Evolutionary conservation across 2,329 filamentous ascomycete species (phyloP), one percentile per base, ranked within the genome.

Genomic region (Fusarium nelsonii): DNA sequence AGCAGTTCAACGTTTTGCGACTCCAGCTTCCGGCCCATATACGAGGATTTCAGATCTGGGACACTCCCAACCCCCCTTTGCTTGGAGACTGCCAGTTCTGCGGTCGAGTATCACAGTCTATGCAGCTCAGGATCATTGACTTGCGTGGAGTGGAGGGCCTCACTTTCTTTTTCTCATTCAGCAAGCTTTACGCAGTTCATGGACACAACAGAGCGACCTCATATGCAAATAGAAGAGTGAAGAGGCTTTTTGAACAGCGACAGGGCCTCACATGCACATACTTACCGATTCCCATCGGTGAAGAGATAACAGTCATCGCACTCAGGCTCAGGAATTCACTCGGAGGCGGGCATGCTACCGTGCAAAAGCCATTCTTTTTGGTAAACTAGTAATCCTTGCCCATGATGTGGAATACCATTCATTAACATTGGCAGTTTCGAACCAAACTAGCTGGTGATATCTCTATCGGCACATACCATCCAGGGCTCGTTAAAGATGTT

Each of bases 151-250:
- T 28, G 33, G 60, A 36, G 4, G 62, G 62, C 30, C 53, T 65
- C n/a, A 65, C 60, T 5, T 65, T 65, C 10, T 60, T 65, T 34
- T 65, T 59, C 54, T 46, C 53, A 2, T 46, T 59, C 7, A 65
- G 62, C 10, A 60, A 64, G 39, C 61, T 65, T 4, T 65, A 65
- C 11, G 60, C 53, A 6, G 28, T 65, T n/a, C 62, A 65, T 20
- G 36, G 36, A 10, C 62, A 65, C 16, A 65, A 45, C 2, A 40
- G 9, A 9, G 4, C 23, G n/a, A 48, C 12, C 1, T 60, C 62
- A 5, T 8, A 34, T 48, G 62, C 53, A 26, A 44, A 15, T 3
- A 30, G 18, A 26, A 53, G 46, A 2, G 59, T 48, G 3, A 18
- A 48, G 2, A 40, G 62, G 6, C n/a, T 65, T 34, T 18, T 53